Conservation (phyloP, 192 early-diverging fungal genomes). For the Obelidium mucronatum region DNA sequence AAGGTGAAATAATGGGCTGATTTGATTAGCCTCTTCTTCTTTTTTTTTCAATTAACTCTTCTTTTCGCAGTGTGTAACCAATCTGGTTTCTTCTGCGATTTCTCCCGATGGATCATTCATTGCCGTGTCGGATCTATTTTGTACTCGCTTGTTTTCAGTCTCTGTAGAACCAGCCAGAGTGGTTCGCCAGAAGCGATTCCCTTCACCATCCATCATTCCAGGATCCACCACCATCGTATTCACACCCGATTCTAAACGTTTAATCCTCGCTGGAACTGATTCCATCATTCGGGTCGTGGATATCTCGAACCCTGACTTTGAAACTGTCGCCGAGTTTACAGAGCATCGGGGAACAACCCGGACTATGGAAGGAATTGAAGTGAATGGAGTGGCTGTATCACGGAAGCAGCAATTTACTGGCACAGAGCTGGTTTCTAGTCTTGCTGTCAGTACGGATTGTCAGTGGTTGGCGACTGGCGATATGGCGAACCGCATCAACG, state of each 20-base stretch:
- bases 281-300: conserved; percentile 79
- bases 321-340: conserved; percentile 69
- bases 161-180: not conserved
- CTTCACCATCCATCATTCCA: conserved; percentile 34
- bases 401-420: conserved; percentile 51
- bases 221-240: conserved; percentile 80
- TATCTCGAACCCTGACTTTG: conserved; percentile 64
- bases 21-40: too few relatives aligned
- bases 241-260: conserved; percentile 74
- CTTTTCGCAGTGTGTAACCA: conserved; percentile 63
- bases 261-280: conserved; percentile 82
- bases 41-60: conserved; percentile 1
- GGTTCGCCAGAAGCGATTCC: conserved; percentile 21
- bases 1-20: conserved; percentile 49
- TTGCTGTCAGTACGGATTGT: conserved; percentile 82
- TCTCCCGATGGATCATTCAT: conserved; percentile 86
- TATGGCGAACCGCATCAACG: conserved; percentile 71
- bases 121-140: conserved; percentile 78
- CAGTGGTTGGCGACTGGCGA: conserved; percentile 86
- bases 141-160: conserved; percentile 50
- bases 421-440: conserved; percentile 54
- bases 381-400: conserved; percentile 5
- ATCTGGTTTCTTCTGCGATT: conserved; percentile 75
- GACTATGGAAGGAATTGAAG: conserved; percentile 24
- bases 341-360: conserved; percentile 61